These are phyloP conservation scores for Suillus clintonianus DNA, from an alignment of 768 basidiomycete species.

Conservation along the genomic window DNA sequence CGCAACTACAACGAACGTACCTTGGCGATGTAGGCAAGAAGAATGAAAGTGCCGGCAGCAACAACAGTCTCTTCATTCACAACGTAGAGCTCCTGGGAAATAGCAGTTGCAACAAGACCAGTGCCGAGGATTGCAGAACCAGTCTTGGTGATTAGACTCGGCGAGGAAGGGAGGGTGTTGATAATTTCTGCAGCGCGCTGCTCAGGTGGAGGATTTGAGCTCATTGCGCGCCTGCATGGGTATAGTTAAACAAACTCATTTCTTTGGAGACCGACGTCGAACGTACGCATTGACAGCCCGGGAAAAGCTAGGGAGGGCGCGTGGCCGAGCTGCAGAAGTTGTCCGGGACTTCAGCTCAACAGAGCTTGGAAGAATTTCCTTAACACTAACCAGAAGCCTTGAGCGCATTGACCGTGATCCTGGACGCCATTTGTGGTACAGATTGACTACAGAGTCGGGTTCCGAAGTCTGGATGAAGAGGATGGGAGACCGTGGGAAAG, in stretches of 20 bases:
- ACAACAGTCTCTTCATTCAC: conserved; percentile 96
- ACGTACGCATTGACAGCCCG: conserved; percentile 51
- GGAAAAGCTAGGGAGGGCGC: conserved; percentile 49
- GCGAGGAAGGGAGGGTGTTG: conserved; percentile 83
- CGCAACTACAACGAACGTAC: conserved; percentile 40
- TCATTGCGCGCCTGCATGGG: conserved; percentile 61
- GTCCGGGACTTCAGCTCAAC: background rate
- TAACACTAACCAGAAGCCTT: conserved; percentile 54
- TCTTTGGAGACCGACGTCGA: conserved; percentile 5
- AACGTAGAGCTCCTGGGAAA: conserved; percentile 97
- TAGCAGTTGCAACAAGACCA: conserved; percentile 85
- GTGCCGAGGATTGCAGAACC: conserved; percentile 90
- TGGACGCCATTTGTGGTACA: conserved; percentile 56
- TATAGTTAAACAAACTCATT: conserved; percentile 9
- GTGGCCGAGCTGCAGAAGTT: conserved; percentile 50
- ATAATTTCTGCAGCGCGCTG: conserved; percentile 91
- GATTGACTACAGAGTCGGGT: conserved; percentile 9
- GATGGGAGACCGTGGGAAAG: conserved; percentile 28
- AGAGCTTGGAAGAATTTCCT: background rate
- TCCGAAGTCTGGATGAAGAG: conserved; percentile 4
- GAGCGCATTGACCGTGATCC: conserved; percentile 67
- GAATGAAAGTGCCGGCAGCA: conserved; percentile 78
- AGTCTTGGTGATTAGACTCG: conserved; percentile 91
- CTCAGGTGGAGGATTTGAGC: conserved; percentile 70
- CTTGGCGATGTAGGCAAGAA: conserved; percentile 82